These are phyloP conservation scores for Chaetomium sp. DNA, from an alignment of 2,329 filamentous ascomycete genomes.

Conservation along the genomic window DNA sequence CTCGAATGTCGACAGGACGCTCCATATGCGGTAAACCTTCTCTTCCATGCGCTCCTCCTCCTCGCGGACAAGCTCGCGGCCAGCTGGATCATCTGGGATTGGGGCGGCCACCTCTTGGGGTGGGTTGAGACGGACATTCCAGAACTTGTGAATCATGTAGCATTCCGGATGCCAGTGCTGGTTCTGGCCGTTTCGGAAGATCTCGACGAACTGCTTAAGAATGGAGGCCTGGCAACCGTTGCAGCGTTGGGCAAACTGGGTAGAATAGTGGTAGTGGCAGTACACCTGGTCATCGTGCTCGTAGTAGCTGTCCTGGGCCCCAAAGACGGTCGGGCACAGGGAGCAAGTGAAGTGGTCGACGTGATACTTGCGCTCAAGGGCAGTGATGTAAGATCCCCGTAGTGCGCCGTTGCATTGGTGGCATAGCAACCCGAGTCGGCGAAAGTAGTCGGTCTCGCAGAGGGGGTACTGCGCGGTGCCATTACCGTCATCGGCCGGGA, in stretches of 20 bases:
- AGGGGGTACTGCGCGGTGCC: constrained; percentile 87
- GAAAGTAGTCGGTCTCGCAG: constrained; percentile 97
- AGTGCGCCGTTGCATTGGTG: constrained; percentile 90
- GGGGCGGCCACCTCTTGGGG: constrained; percentile 55
- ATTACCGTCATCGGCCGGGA: constrained; percentile 89
- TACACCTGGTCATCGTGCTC: constrained; percentile 96
- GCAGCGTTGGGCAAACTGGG: constrained; percentile 92
- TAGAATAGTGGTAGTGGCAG: constrained; percentile 98
- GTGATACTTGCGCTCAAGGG: constrained; percentile 96
- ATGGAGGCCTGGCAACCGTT: constrained; percentile 97
- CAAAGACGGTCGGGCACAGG: constrained; percentile 95
- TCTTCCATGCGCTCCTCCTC: constrained; percentile 95
- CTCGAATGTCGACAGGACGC: constrained; percentile 93
- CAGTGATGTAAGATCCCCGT: constrained; percentile 96
- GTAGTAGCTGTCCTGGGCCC: constrained; percentile 97
- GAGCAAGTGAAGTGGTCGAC: constrained; percentile 99
- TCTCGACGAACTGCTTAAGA: constrained; percentile 98
- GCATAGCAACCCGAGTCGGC: constrained; percentile 86
- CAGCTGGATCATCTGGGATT: constrained; percentile 56
- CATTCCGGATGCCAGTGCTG: constrained; percentile 99
- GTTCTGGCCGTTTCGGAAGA: constrained; percentile 95
- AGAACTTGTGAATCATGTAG: constrained; percentile 99
- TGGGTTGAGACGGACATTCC: constrained; percentile 87
- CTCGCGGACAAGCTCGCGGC: constrained; percentile 74
- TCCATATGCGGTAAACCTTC: constrained; percentile 98